Percentiles rank a stretch among this genome's conserved stretches.
Evolutionary conservation across 352 stramenopile genomes (phyloP).

Genomic region (Phytophthora pseudosyringae): DNA sequence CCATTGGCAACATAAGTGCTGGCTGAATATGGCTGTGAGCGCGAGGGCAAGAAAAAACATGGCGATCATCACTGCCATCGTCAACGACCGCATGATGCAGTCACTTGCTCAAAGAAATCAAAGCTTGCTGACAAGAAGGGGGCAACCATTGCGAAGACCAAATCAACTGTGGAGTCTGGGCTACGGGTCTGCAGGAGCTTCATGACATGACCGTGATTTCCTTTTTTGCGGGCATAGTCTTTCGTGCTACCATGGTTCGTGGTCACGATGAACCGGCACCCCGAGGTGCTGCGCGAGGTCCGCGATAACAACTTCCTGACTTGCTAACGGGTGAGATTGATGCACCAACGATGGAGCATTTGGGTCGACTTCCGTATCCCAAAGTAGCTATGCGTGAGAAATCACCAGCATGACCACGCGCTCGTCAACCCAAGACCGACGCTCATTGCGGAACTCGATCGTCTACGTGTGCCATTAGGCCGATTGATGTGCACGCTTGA

Average conservation of each 20-base stretch:
- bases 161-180: conserved; percentile 31
- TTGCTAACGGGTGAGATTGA: conserved; percentile 28
- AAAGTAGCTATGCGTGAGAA: conserved; percentile 64
- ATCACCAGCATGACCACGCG: conserved; percentile 57
- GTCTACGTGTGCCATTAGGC: conserved; percentile 54
- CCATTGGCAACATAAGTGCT: conserved; percentile 58
- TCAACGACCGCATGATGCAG: conserved; percentile 42
- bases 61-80: conserved; percentile 38
- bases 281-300: conserved; percentile 48
- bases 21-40: conserved; percentile 45
- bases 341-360: conserved; percentile 50
- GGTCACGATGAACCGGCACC: conserved; percentile 79
- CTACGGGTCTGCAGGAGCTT: conserved; percentile 41
- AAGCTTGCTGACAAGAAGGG: background rate
- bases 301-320: conserved; percentile 36
- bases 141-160: background rate
- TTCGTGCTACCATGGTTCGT: conserved; percentile 76
- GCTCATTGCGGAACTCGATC: conserved; percentile 61
- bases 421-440: conserved; percentile 50
- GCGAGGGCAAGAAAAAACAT: conserved; percentile 39
- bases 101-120: conserved; percentile 33
- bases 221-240: conserved; percentile 75
- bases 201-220: conserved; percentile 84
- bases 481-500: conserved; percentile 29
- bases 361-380: conserved; percentile 61